Evolutionary conservation across 2,329 filamentous ascomycete species (phyloP).

Genomic region (Uncinocarpus reesii): DNA sequence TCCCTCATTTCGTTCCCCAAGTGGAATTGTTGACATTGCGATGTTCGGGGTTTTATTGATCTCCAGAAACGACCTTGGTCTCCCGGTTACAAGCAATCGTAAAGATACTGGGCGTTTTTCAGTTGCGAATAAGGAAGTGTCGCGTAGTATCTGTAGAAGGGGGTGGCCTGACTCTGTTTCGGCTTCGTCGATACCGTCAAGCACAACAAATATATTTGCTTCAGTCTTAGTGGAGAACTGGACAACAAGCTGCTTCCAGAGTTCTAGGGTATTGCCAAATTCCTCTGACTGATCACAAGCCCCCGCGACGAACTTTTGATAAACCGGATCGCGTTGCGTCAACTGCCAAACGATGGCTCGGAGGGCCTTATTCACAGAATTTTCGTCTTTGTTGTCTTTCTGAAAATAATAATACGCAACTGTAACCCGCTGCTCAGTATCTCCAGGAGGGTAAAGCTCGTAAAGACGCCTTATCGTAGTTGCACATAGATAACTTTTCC

Average conservation of each 20-base stretch:
- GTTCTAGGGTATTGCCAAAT: conserved; percentile 15
- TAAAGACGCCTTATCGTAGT: conserved; percentile 14
- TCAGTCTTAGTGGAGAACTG: conserved; percentile 18
- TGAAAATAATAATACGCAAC: conserved; percentile 17
- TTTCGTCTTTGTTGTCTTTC: conserved; percentile 16
- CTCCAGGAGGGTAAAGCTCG: conserved; percentile 12
- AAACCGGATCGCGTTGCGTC: conserved; percentile 15
- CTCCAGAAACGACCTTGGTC: conserved; percentile 17
- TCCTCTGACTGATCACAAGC: conserved; percentile 17
- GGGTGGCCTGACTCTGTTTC: conserved; percentile 19
- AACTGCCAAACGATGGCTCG: conserved; percentile 16
- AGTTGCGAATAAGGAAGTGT: conserved; percentile 11
- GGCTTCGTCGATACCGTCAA: conserved; percentile 43
- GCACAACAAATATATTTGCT: conserved; percentile 32
- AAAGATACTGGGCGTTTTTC: conserved; percentile 17
- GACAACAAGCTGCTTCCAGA: conserved; percentile 16
- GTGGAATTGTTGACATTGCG: conserved; percentile 15
- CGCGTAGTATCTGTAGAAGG: conserved; percentile 19
- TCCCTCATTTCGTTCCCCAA: conserved; percentile 19
- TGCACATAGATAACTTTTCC: conserved; percentile 17
- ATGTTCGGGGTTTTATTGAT: conserved; percentile 15
- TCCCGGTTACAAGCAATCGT: conserved; percentile 18
- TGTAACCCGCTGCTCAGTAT: conserved; percentile 12
- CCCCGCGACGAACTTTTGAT: conserved; percentile 15
- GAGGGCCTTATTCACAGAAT: conserved; percentile 16